Conservation (phyloP, 2,329 filamentous ascomycete species). For the Colletotrichum plurivorum region DNA sequence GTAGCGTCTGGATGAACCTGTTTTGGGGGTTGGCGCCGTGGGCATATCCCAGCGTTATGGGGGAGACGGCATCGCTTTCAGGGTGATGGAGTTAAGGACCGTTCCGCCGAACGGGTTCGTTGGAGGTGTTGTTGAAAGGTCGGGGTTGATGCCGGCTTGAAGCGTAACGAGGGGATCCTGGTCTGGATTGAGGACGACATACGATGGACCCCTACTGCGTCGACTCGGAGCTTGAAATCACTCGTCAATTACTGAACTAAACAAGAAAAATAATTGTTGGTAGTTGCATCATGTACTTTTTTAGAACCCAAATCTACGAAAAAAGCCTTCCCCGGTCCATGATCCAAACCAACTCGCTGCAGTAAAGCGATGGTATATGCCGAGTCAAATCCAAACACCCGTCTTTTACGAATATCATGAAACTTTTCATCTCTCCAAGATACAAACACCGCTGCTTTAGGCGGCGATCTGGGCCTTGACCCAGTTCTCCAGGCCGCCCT, state of each 20-base stretch:
- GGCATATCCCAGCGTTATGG: too few species aligned
- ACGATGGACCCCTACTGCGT: too few species aligned
- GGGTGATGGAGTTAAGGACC: not conserved
- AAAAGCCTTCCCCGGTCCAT: not conserved
- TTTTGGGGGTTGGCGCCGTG: too few species aligned
- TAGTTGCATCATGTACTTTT: conserved; percentile 4
- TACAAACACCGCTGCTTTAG: too few species aligned
- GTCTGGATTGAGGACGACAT: too few species aligned
- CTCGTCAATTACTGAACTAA: too few species aligned
- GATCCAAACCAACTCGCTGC: not conserved
- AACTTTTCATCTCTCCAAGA: too few species aligned
- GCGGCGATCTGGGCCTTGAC: conserved; percentile 76
- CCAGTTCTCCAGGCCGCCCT: conserved; percentile 86
- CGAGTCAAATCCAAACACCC: not conserved
- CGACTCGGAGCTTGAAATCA: too few species aligned
- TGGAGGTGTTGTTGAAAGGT: not conserved
- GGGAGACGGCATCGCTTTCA: too few species aligned
- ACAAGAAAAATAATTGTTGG: not conserved
- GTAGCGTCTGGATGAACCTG: too few species aligned
- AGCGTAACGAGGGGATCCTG: not conserved
- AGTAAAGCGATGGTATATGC: not conserved
- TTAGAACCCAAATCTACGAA: not conserved
- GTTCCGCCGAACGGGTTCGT: conserved; percentile 11
- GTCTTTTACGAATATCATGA: not conserved
- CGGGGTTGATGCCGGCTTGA: not conserved